Percentiles rank a stretch among this genome's conserved stretches.
Evolutionary conservation across 129 eudicot genomes (phyloP).

Genomic region (Lactuca sativa): DNA sequence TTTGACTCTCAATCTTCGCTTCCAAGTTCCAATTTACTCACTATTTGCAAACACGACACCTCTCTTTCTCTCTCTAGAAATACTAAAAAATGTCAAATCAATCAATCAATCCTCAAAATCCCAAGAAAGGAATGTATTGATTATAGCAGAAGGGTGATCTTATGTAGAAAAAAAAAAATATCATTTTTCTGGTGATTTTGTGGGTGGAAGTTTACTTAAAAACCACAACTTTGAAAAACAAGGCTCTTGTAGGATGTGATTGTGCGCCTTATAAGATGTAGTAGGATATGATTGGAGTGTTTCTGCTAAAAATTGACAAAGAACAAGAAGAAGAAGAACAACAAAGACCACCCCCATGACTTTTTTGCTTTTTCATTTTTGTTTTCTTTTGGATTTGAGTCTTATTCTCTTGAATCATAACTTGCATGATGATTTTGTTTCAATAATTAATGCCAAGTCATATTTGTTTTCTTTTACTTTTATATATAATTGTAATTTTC

Average conservation of each 20-base stretch:
- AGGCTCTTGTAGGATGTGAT: conserved; percentile 36
- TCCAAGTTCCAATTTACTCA: conserved; percentile 61
- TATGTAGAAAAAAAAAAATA: conserved; percentile 18
- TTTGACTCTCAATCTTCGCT: conserved; percentile 42
- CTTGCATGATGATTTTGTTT: conserved; percentile 27
- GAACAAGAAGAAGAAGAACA: conserved; percentile 8
- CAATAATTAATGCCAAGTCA: conserved; percentile 16
- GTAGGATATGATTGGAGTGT: conserved; percentile 17
- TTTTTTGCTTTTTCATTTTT: conserved; percentile 29
- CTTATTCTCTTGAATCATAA: conserved; percentile 27
- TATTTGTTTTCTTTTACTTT: conserved; percentile 6
- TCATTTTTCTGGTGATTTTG: conserved; percentile 30
- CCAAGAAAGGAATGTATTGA: conserved; percentile 17
- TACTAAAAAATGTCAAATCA: conserved; percentile 19
- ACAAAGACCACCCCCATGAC: conserved; percentile 21
- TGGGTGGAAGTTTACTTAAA: conserved; percentile 42
- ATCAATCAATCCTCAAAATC: conserved; percentile 23
- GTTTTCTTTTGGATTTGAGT: conserved; percentile 32
- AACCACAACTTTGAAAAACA: conserved; percentile 28
- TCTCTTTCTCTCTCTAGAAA: conserved; percentile 19
- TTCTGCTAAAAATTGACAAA: conserved; percentile 24
- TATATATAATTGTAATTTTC: neutral
- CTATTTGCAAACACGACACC: conserved; percentile 3
- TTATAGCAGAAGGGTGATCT: conserved; percentile 11
- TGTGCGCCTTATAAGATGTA: conserved; percentile 25